A percentile compares a stretch with the other conserved stretches of the same genome.
These are phyloP conservation scores for Panaeolus papilionaceus DNA, from an alignment of 768 basidiomycete species.

Conservation along the genomic window DNA sequence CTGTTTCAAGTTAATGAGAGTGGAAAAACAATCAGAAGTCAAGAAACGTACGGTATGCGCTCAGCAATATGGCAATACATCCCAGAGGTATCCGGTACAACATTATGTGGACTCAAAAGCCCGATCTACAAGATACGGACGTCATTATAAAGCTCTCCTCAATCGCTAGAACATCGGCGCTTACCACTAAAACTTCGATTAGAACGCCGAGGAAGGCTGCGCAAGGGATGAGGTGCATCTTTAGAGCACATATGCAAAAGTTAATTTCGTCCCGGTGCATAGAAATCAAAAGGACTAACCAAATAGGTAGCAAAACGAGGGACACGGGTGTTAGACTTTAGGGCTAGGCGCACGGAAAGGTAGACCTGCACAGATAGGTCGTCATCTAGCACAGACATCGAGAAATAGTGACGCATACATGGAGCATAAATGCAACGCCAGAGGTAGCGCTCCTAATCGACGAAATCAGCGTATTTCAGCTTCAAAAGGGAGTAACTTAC, in stretches of 20 bases:
- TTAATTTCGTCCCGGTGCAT: background rate
- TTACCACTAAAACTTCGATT: constrained; percentile 3
- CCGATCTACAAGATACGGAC: background rate
- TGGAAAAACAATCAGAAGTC: background rate
- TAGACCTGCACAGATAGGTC: background rate
- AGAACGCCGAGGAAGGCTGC: background rate
- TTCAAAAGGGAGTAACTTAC: constrained; percentile 13
- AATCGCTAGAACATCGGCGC: background rate
- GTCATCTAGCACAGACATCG: background rate
- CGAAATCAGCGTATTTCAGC: background rate
- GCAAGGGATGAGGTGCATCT: constrained; percentile 9
- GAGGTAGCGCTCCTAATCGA: constrained; percentile 1
- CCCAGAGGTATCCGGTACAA: constrained; percentile 2
- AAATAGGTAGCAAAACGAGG: background rate
- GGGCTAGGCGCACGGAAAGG: constrained; percentile 3
- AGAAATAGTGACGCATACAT: background rate
- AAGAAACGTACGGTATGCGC: constrained; percentile 5
- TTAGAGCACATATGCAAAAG: background rate
- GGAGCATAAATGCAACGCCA: constrained; percentile 10
- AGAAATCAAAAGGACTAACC: background rate
- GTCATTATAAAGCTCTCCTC: background rate
- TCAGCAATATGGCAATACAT: constrained; percentile 8
- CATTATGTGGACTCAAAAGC: background rate
- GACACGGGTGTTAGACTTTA: background rate
- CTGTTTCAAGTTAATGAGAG: background rate